Evolutionary conservation across 495 filamentous ascomycete species (phyloP), one percentile per base, ranked within the genome.

Genomic region (Penicillium herquei): DNA sequence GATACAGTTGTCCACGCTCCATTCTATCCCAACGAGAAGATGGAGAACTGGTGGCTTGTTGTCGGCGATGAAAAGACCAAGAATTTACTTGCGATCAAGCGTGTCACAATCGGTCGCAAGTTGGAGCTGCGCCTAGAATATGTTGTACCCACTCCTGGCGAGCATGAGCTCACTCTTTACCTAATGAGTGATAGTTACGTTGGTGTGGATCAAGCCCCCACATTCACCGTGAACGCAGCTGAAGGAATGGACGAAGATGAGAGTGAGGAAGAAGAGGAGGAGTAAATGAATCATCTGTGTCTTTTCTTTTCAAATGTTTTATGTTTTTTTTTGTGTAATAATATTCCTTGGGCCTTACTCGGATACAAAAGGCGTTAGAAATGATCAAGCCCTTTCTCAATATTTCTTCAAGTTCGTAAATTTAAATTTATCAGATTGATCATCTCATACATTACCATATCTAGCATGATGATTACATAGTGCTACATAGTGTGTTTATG

Each of bases 171-270:
- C 66, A 96, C 90, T 64, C 78, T 97, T 52, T 96, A 89, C 72
- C 77, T 98, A 70, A 96, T 99, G 91, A 90, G 94, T 69, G 94
- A 99, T 73, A 96, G 91, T 70, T 99, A 97, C 71, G 83, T 96
- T 14, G 95, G 95, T 7, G 92, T 99, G 41, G 94, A 99, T 76
- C 94, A 98, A 69, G 94, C 94, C 51, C 94, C 92, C 34, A 83
- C 83, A 2, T 96, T 99, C 67, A 86, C 81, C 44, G 86, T 98
- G 32, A 86, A 78, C 49, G 94, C 87, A 16, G 90, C 86, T 12
- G 93, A 98, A 71, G 92, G 91, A 3, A 92, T 92, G 91, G 94
- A 98, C 52, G 92, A 96, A 56, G 92, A 96, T 69, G 89, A 91
- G 26, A 89, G 90, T 1, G 88, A 90, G 40, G 90, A 92, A 35